A percentile compares a stretch with the other conserved stretches of the same genome.
phyloP scores from a whole-genome alignment of 805 yeast species.

The Yarrowia hollandica region DNA sequence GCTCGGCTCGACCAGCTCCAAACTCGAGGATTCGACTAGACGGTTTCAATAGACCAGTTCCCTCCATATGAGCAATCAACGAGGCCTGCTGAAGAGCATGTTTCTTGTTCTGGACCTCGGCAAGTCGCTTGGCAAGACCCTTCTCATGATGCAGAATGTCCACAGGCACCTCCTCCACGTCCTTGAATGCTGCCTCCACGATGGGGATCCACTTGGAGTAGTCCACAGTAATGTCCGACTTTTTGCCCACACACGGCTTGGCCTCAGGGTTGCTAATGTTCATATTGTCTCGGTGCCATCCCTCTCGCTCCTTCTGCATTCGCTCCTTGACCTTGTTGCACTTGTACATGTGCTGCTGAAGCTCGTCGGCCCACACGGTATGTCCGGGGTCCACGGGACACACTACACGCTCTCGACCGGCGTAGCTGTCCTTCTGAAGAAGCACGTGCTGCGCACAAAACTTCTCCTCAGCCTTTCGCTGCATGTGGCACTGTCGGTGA shows the following conservation, averaged over 20 bases:
- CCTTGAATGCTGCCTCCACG: constrained; percentile 30
- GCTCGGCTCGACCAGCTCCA: constrained; percentile 90
- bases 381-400: constrained; percentile 81
- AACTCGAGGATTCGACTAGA: constrained; percentile 58
- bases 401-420: constrained; percentile 51
- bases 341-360: constrained; percentile 57
- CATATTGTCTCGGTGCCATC: constrained; percentile 54
- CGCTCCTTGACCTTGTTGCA: constrained; percentile 48
- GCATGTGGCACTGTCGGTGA: constrained; percentile 61
- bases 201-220: constrained; percentile 41
- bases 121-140: constrained; percentile 49
- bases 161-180: constrained; percentile 29
- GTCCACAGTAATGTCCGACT: constrained; percentile 26
- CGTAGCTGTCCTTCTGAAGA: constrained; percentile 35
- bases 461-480: constrained; percentile 49
- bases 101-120: constrained; percentile 58
- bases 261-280: constrained; percentile 43
- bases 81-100: constrained; percentile 85
- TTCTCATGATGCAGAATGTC: constrained; percentile 34
- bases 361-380: constrained; percentile 61
- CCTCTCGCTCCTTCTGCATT: constrained; percentile 41
- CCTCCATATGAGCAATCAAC: constrained; percentile 64
- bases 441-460: constrained; percentile 66
- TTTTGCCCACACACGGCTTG: neutral
- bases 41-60: constrained; percentile 44